Evolutionary conservation across 768 basidiomycete species (phyloP), one percentile per base, ranked within the genome.

Genomic region (Atractiella rhizophila): DNA sequence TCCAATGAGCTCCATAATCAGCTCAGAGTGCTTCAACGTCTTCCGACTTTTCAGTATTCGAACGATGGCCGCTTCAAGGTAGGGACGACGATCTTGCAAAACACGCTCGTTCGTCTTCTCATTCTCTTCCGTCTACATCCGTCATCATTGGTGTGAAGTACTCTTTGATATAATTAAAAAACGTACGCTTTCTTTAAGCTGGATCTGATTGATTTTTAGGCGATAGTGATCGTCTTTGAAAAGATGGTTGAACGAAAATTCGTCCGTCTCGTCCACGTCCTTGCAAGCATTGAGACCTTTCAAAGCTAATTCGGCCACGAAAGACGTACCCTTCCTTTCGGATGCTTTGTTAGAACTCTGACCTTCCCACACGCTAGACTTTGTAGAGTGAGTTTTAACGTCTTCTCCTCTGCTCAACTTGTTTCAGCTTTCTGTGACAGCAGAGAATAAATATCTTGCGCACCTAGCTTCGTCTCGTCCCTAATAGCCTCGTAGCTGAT

Each of bases 21-120:
- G 66, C 49, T 75, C 66, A 50, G 77, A 71, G 51, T 81, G 72
- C 20, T 62, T 64, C 59, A 88, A 63, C 59, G 77, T 76, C 62
- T 88, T 96, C 51, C 71, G 69, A 2, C 71, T 73, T 57, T 96
- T 96, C 83, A 96, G 86, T 53, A 88, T 72, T 5, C 91, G 74
- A 26, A 98, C 88, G 51, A 98, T 86, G 18, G 86, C 86, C 1
- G 85, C 85, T 50, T 96, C 83, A 12, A 96, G 65, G 43, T 74
- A 73, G 51, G 74, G 68, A 45, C 74, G 73, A 45, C 88, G 70
- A 58, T 94, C 85, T 27, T 73, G 71, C 48, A 86, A 78, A 28
- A 98, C 81, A 34, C 75, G 68, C 2, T 66, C 67, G 52, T 81
- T 80, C 5, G 81, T 86, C 42, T 71, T 69, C 44, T 69, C 68